Evolutionary conservation across 345 rosid species (phyloP), one percentile per base, ranked within the genome.

Genomic region (Brassica rapa): DNA sequence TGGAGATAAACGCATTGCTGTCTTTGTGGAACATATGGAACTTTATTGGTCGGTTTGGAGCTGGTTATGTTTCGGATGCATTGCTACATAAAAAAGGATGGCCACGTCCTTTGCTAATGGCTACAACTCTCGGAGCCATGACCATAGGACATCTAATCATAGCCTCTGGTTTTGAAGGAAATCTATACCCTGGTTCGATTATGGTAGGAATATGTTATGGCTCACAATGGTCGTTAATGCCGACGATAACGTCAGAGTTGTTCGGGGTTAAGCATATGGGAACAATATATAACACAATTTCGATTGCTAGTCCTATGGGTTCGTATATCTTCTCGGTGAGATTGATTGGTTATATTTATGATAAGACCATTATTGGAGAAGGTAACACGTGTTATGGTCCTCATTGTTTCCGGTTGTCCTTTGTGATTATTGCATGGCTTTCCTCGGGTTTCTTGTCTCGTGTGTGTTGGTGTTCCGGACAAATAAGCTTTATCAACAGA

Each of bases 11-110:
- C 71, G 83, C 97, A 4, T 67, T 90, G 79, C 88, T 93, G 64
- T 80, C 97, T 23, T 77, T 90, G 39, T 82, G 85, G 85, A 90
- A 85, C 73, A 90, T 90, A 86, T 93, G 98, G 98, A 91, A 90
- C 76, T 93, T 91, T 74, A 89, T 90, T 12, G 98, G 97, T 37
- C 88, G 97, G 32, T 90, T 91, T 21, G 92, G 93, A 43, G 97
- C 81, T 5, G 97, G 98, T 12, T 89, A 79, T 35, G 78, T 75
- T 0, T 91, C 93, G 0, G 98, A 91, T 77, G 62, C 78, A 23
- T 76, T 91, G 79, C 81, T 93, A 11, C 88, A 84, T 51, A 85
- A 70, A 21, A 62, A 70, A 39, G 97, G 97, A 21, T 90, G 82
- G 87, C 86, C 87, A 9, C 86, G 93, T 82, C 92, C 98, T 0